Conservation (phyloP, 345 rosid genomes). For the Citrus unshiu region DNA sequence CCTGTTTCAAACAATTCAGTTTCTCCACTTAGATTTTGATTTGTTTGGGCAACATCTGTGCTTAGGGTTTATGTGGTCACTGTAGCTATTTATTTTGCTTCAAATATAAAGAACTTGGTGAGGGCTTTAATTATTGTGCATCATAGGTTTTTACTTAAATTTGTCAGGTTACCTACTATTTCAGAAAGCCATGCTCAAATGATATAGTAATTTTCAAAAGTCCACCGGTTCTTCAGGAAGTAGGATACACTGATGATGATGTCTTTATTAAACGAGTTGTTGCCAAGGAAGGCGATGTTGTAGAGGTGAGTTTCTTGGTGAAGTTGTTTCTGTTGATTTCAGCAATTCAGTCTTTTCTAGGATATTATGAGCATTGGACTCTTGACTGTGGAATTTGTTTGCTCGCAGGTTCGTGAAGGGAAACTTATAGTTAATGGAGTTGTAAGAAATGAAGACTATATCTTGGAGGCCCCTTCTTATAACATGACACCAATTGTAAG, state of each 20-base stretch:
- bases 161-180: slow-evolving; percentile 74
- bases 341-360: not conserved
- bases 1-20: not conserved
- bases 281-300: slow-evolving; percentile 90
- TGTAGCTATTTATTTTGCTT: not conserved
- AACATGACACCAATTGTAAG: slow-evolving; percentile 82
- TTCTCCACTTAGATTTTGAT: not conserved
- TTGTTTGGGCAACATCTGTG: not conserved
- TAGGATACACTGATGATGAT: slow-evolving; percentile 86
- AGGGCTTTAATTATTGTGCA: not conserved
- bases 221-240: slow-evolving; percentile 93
- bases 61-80: not conserved
- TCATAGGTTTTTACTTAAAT: slow-evolving; percentile 11
- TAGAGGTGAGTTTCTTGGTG: slow-evolving; percentile 57
- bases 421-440: slow-evolving; percentile 79
- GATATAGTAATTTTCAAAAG: slow-evolving; percentile 93
- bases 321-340: not conserved
- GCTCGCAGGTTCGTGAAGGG: slow-evolving; percentile 61
- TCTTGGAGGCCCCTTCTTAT: slow-evolving; percentile 73
- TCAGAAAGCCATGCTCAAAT: slow-evolving; percentile 93
- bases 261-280: slow-evolving; percentile 91
- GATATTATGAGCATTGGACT: not conserved
- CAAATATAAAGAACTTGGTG: not conserved
- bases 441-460: slow-evolving; percentile 59
- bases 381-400: not conserved